A percentile compares a stretch with the other conserved stretches of the same genome.
Evolutionary conservation across 2,329 filamentous ascomycete genomes (phyloP).

Genomic region (Botryotinia globosa): DNA sequence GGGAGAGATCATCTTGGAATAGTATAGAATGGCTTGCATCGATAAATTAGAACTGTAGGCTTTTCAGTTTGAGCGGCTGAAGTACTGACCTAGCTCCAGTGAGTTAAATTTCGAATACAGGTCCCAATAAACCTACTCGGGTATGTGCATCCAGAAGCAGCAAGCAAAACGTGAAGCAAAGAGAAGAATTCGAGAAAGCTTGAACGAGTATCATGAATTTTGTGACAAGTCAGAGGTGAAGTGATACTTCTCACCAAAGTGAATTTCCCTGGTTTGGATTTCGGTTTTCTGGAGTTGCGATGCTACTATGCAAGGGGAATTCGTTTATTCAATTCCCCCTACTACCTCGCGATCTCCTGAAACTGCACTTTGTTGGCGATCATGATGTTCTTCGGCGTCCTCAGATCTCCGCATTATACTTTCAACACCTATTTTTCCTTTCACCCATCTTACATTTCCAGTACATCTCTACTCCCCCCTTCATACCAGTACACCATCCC

Average conservation of each 20-base stretch:
- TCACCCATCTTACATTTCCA: not conserved
- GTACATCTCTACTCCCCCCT: not conserved
- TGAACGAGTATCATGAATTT: not conserved
- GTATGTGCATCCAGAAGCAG: not conserved
- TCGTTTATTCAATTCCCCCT: not conserved
- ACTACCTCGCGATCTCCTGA: not conserved
- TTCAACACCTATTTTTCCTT: not conserved
- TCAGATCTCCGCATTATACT: not conserved
- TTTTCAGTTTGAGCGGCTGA: too few species aligned
- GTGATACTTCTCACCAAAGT: too few species aligned
- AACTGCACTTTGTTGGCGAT: not conserved
- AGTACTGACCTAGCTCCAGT: too few species aligned
- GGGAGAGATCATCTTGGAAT: too few species aligned
- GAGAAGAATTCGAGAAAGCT: not conserved
- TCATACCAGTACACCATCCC: constrained; percentile 43
- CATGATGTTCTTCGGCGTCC: not conserved
- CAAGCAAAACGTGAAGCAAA: not conserved
- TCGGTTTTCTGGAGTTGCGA: not conserved
- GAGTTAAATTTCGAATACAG: not conserved
- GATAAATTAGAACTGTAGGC: too few species aligned
- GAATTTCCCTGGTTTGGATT: not conserved
- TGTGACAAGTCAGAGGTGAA: not conserved
- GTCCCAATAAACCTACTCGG: not conserved
- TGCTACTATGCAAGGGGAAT: not conserved
- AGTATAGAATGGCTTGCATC: too few species aligned